Conservation (phyloP, 352 stramenopile genomes). For the Phytophthora vignae region DNA sequence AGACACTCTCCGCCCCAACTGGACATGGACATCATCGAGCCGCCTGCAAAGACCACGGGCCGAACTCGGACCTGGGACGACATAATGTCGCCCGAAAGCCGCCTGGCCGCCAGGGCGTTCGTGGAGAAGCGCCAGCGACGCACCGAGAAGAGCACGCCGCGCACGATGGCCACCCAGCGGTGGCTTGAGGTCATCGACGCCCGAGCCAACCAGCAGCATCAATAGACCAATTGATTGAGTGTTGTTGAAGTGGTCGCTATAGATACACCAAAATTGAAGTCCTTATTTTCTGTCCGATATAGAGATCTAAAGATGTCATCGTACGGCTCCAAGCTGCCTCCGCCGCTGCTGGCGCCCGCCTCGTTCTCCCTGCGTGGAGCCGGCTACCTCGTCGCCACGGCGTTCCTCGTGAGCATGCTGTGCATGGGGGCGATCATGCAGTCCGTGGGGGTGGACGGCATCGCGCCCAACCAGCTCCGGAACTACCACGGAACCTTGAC, state of each 20-base stretch:
- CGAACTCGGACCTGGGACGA: conserved; percentile 25
- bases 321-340: conserved; percentile 30
- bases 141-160: conserved; percentile 55
- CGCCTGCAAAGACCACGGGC: background rate
- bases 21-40: conserved; percentile 40
- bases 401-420: conserved; percentile 45
- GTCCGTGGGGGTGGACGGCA: conserved; percentile 30
- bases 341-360: conserved; percentile 27
- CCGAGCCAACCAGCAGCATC: conserved; percentile 8
- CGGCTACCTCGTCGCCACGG: conserved; percentile 32
- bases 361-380: conserved; percentile 39
- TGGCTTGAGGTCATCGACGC: conserved; percentile 69
- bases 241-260: background rate
- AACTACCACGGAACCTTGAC: conserved; percentile 9
- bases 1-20: conserved; percentile 20
- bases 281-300: conserved; percentile 13
- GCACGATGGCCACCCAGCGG: conserved; percentile 68
- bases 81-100: conserved; percentile 60
- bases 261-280: background rate
- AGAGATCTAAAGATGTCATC: conserved; percentile 15
- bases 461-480: conserved; percentile 13
- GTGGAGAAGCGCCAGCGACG: conserved; percentile 71
- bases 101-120: conserved; percentile 65
- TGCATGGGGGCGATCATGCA: conserved; percentile 49
- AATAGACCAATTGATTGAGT: background rate